Percentiles rank a stretch among this genome's conserved stretches.
phyloP scores from a whole-genome alignment of 202 grass and related monocot species.

The Digitaria exilis region DNA sequence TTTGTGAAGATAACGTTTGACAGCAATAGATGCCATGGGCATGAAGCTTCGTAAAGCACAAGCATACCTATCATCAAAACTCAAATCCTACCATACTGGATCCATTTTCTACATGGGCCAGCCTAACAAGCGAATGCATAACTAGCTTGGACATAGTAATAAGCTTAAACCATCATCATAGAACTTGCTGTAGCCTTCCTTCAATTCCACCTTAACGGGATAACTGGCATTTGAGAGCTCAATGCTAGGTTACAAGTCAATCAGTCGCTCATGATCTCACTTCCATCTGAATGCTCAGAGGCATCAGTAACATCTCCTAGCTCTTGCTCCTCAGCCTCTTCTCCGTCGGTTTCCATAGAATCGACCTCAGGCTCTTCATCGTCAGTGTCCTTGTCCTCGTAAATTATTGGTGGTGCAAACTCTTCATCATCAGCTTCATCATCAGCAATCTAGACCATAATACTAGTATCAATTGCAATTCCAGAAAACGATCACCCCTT shows the following conservation, averaged over 20 bases:
- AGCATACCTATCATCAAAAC: neutral
- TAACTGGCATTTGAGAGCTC: neutral
- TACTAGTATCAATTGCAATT: conserved; percentile 25
- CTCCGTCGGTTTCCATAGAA: conserved; percentile 70
- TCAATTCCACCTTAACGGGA: neutral
- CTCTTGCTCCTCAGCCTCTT: conserved; percentile 54
- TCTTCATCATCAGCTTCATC: conserved; percentile 64
- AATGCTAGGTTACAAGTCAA: neutral
- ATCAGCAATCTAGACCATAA: conserved; percentile 58
- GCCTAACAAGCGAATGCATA: neutral
- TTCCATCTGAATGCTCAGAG: conserved; percentile 65
- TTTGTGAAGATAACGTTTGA: too few species aligned
- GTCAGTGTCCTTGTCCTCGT: conserved; percentile 86
- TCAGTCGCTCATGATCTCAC: conserved; percentile 72
- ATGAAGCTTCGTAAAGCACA: conserved; percentile 6
- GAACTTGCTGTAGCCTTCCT: neutral
- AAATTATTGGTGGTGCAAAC: conserved; percentile 48
- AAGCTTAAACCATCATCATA: neutral
- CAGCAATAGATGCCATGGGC: neutral
- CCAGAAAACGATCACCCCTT: neutral
- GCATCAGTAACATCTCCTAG: conserved; percentile 60
- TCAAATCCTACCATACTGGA: neutral
- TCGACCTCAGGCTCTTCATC: conserved; percentile 71
- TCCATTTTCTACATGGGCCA: neutral
- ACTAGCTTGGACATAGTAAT: neutral